Evolutionary conservation across 257 asterid species (phyloP).

Genomic region (Ehretia macrophylla): DNA sequence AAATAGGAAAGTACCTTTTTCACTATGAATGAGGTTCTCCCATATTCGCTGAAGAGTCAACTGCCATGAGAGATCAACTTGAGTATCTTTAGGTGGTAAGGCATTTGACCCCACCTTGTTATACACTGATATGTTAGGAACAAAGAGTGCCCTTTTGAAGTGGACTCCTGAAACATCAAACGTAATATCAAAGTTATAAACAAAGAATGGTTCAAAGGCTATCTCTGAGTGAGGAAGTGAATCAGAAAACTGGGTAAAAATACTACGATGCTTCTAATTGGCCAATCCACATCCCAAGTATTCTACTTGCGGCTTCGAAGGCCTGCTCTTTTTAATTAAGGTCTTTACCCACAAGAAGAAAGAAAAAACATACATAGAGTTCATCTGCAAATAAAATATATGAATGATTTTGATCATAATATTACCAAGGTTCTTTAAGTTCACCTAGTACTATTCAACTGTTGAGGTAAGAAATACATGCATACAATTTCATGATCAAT

Average conservation of each 20-base stretch:
- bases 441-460: too few relatives aligned
- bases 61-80: slow-evolving; percentile 92
- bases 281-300: too few relatives aligned
- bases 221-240: too few relatives aligned
- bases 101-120: slow-evolving; percentile 70
- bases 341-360: too few relatives aligned
- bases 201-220: neutral
- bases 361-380: neutral
- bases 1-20: slow-evolving; percentile 42
- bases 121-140: slow-evolving; percentile 84
- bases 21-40: slow-evolving; percentile 62
- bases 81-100: slow-evolving; percentile 47
- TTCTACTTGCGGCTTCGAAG: too few relatives aligned
- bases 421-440: too few relatives aligned
- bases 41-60: slow-evolving; percentile 76
- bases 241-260: too few relatives aligned
- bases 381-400: neutral
- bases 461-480: too few relatives aligned
- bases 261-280: too few relatives aligned
- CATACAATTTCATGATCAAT: too few relatives aligned
- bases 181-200: neutral
- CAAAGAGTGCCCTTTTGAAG: slow-evolving; percentile 86
- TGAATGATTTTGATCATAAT: too few relatives aligned
- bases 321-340: neutral
- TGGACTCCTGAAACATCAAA: slow-evolving; percentile 56